Percentiles rank a stretch among this genome's conserved stretches.
These are phyloP conservation scores for Ophiorrhiza pumila DNA, from an alignment of 257 asterid species.

Conservation along the genomic window DNA sequence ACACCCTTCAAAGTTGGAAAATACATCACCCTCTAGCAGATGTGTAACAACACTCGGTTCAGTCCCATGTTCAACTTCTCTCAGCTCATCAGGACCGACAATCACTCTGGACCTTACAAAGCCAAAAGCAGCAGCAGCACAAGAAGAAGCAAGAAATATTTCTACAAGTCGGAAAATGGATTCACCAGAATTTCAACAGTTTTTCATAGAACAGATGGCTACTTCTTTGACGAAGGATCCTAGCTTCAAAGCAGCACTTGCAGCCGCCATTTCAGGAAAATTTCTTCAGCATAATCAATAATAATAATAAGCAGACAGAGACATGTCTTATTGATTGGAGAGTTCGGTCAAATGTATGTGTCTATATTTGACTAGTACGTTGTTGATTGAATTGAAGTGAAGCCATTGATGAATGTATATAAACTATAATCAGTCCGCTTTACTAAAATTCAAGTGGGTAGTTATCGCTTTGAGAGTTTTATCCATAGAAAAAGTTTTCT, in stretches of 20 bases:
- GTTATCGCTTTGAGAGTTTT: background rate
- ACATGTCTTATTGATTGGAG: no score
- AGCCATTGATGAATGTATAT: constrained; percentile 14
- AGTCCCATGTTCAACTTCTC: constrained; percentile 41
- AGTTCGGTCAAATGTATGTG: constrained; percentile 14
- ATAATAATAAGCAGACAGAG: no score
- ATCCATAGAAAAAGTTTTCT: background rate
- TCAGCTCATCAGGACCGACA: constrained; percentile 35
- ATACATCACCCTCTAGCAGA: constrained; percentile 25
- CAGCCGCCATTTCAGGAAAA: constrained; percentile 95
- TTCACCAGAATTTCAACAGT: constrained; percentile 51
- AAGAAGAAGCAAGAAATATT: constrained; percentile 23
- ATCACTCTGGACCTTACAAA: constrained; percentile 66
- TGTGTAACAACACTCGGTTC: constrained; percentile 32
- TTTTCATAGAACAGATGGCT: constrained; percentile 84
- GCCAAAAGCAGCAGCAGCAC: constrained; percentile 19
- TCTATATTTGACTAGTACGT: constrained; percentile 14
- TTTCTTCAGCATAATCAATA: constrained; percentile 54
- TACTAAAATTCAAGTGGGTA: background rate
- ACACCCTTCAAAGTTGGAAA: constrained; percentile 53
- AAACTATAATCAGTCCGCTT: background rate
- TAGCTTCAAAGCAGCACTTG: constrained; percentile 77
- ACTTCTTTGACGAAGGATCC: constrained; percentile 86
- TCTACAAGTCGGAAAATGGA: constrained; percentile 23
- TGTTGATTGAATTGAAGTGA: constrained; percentile 11